A percentile compares a stretch with the other conserved stretches of the same genome.
Conservation (phyloP, 495 filamentous ascomycete species). For the Extremus antarcticus region DNA sequence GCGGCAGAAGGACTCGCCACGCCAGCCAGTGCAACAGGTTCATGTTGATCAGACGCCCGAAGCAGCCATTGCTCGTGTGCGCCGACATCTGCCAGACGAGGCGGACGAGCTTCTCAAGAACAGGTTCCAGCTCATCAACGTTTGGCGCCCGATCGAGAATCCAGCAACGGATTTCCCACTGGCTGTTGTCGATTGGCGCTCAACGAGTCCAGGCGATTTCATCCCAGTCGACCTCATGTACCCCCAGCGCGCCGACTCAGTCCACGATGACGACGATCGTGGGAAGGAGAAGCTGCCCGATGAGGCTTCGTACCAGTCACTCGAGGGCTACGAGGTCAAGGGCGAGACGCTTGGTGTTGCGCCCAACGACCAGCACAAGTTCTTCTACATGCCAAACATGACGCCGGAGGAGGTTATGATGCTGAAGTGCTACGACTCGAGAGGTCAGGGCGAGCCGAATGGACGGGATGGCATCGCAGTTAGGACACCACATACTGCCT, state of each 20-base stretch:
- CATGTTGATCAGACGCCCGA: slow-evolving; percentile 32
- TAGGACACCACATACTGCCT: slow-evolving; percentile 33
- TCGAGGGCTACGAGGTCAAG: slow-evolving; percentile 28
- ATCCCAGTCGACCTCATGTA: slow-evolving; percentile 29
- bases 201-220: slow-evolving; percentile 27
- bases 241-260: slow-evolving; percentile 21
- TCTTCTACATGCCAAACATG: slow-evolving; percentile 33
- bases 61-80: slow-evolving; percentile 27
- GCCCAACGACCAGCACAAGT: slow-evolving; percentile 26
- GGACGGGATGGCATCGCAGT: slow-evolving; percentile 25
- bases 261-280: slow-evolving; percentile 23
- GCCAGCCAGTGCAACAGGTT: slow-evolving; percentile 33
- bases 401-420: slow-evolving; percentile 32
- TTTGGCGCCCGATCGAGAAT: slow-evolving; percentile 62
- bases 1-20: slow-evolving; percentile 22
- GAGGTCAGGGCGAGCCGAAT: slow-evolving; percentile 24
- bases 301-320: slow-evolving; percentile 7
- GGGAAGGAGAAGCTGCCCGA: slow-evolving; percentile 30
- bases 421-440: slow-evolving; percentile 31
- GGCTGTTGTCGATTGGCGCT: slow-evolving; percentile 31
- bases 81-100: slow-evolving; percentile 38
- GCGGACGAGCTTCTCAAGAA: slow-evolving; percentile 49
- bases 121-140: slow-evolving; percentile 68
- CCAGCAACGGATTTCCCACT: slow-evolving; percentile 29
- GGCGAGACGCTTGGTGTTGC: slow-evolving; percentile 30